Conservation (phyloP, 805 yeast species). For the Nakazawaea ernobii region DNA sequence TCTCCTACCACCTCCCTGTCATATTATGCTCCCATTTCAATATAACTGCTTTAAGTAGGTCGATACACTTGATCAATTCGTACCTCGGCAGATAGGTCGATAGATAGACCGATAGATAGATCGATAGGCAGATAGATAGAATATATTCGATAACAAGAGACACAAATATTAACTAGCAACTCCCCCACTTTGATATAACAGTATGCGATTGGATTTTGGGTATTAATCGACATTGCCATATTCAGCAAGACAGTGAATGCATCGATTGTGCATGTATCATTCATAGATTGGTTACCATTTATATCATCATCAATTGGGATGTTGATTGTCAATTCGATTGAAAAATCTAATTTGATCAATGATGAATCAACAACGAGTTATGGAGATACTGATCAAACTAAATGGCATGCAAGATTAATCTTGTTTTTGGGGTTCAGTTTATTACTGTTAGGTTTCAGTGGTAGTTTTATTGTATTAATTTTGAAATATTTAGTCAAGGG, state of each 20-base stretch:
- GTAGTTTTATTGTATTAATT: conserved; percentile 82
- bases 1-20: too few species aligned
- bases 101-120: too few species aligned
- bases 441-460: conserved; percentile 91
- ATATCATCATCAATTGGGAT: conserved; percentile 86
- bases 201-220: conserved; percentile 86
- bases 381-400: conserved; percentile 39
- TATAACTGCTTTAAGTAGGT: too few species aligned
- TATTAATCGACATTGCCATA: conserved; percentile 81
- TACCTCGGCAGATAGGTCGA: too few species aligned
- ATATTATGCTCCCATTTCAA: too few species aligned
- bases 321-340: conserved; percentile 72
- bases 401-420: conserved; percentile 92
- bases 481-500: conserved; percentile 78
- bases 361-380: conserved; percentile 28
- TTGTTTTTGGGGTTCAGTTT: conserved; percentile 89
- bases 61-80: too few species aligned
- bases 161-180: conserved; percentile 2
- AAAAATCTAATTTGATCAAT: conserved; percentile 53
- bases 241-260: conserved; percentile 83
- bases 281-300: conserved; percentile 94
- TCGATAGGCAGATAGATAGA: too few species aligned
- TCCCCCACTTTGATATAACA: conserved; percentile 13
- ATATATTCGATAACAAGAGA: background rate
- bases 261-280: conserved; percentile 78